phyloP scores from a whole-genome alignment of 192 early-diverging fungal genomes.

The Radiomyces spectabilis region DNA sequence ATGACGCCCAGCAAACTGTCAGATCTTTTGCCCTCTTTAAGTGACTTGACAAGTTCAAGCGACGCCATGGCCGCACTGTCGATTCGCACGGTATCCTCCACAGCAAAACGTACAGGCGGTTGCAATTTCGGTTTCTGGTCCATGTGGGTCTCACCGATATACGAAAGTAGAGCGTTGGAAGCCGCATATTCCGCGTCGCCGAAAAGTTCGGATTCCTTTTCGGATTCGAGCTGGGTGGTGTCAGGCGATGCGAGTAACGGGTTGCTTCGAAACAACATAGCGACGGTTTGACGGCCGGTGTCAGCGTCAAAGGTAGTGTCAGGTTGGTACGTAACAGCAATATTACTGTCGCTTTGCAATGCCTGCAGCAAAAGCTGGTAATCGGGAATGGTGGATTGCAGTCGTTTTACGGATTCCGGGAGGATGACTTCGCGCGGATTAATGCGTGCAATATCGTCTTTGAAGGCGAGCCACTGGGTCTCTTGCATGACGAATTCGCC shows the following conservation, averaged over 20 bases:
- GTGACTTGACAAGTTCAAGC: slow-evolving; percentile 64
- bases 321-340: too few relatives aligned
- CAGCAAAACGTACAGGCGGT: slow-evolving; percentile 47
- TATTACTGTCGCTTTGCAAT: too few relatives aligned
- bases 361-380: too few relatives aligned
- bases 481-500: slow-evolving; percentile 78
- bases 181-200: slow-evolving; percentile 26
- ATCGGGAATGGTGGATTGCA: too few relatives aligned
- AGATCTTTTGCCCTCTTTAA: slow-evolving; percentile 37
- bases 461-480: slow-evolving; percentile 37
- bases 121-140: slow-evolving; percentile 54
- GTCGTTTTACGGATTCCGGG: slow-evolving; percentile 21
- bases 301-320: neutral
- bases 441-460: slow-evolving; percentile 72
- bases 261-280: too few relatives aligned
- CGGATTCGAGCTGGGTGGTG: too few relatives aligned
- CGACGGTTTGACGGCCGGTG: too few relatives aligned
- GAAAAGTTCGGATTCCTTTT: too few relatives aligned
- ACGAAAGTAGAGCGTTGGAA: slow-evolving; percentile 54
- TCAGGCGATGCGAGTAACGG: too few relatives aligned
- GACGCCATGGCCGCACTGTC: slow-evolving; percentile 73
- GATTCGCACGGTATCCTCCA: slow-evolving; percentile 60
- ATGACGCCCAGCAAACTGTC: slow-evolving; percentile 66
- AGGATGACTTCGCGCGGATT: slow-evolving; percentile 78
- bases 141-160: slow-evolving; percentile 69